Base-by-base conservation (phyloP, 2,329 filamentous ascomycete species). In the Sporothrix brasiliensis region DNA sequence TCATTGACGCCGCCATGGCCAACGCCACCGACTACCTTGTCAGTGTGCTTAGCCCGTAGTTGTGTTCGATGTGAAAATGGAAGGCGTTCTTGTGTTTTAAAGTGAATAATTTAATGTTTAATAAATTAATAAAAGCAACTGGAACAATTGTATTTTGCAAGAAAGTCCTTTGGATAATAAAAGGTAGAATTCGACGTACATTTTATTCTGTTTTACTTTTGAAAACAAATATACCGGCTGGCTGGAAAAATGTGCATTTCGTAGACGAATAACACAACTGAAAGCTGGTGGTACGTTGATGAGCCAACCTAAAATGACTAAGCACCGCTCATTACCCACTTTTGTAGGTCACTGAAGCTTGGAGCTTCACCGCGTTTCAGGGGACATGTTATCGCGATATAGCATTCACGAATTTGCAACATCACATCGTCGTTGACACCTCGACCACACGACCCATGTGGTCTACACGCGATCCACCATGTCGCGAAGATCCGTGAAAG, bases 401-500 rank as follows among this genome's bases (percentile, higher is more conserved):
- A 13, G 3, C 9, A 19, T n/a, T 39, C 39, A 10, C 16, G 1
- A 44, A 21, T 27, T n/a, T 13, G 10, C 34, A 16, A 21, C 11
- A 3, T 44, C 39, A 2, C 39, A 7, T 21, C 58, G 34, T 34
- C 9, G 10, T 24, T 11, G 39, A 63, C 56, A 27, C 41, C 58
- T 24, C 11, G n/a, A 41, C 54, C 30, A 10, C 4, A 47, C 58
- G 39, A 47, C 39, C 58, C 58, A 63, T 70, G 69, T 56, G 69
- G 65, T 49, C 65, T 19, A 3, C 50, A 53, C 34, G 44, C 41
- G 19, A 27, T 30, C 27, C 52, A 70, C 41, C 10, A 93, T 93
- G 91, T 91, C 91, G 74, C 88, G 90, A 76, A 91, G 94, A 78
- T 84, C 89, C 67, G 85, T 87, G 11, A 97, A 93, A 81, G 92